Evolutionary conservation across 169 alveolate genomes (phyloP).

Genomic region (Babesia caballi): DNA sequence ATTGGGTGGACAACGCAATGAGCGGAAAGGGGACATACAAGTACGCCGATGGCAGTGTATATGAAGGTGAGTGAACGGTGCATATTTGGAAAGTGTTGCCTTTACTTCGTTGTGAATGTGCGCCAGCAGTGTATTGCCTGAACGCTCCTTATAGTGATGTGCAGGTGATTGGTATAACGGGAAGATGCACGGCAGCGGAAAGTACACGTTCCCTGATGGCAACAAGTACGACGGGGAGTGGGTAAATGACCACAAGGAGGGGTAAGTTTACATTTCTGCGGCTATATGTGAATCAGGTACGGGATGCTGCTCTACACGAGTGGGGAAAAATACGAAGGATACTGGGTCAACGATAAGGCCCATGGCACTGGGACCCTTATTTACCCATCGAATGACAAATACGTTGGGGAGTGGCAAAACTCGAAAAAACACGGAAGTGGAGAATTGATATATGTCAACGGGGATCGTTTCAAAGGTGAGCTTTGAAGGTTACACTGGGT

Average conservation of each 20-base stretch:
- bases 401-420: constrained; percentile 92
- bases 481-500: neutral
- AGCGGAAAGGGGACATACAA: constrained; percentile 91
- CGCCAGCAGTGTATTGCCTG: neutral
- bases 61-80: constrained; percentile 77
- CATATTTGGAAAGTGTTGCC: no score
- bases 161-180: constrained; percentile 92
- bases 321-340: constrained; percentile 92
- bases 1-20: constrained; percentile 90
- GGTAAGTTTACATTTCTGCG: constrained; percentile 68
- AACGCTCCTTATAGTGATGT: neutral
- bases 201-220: constrained; percentile 86
- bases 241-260: constrained; percentile 91
- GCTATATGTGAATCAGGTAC: constrained; percentile 26
- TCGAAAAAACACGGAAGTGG: constrained; percentile 94
- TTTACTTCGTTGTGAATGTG: neutral
- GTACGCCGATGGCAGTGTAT: constrained; percentile 90
- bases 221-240: constrained; percentile 94
- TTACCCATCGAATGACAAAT: constrained; percentile 86
- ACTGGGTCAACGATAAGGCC: constrained; percentile 90
- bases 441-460: constrained; percentile 88
- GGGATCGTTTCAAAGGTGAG: constrained; percentile 84
- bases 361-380: constrained; percentile 91
- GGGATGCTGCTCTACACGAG: constrained; percentile 85
- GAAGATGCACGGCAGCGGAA: constrained; percentile 92